A percentile compares a stretch with the other conserved stretches of the same genome.
Conservation (phyloP, 805 yeast genomes). For the Spathaspora arborariae region DNA sequence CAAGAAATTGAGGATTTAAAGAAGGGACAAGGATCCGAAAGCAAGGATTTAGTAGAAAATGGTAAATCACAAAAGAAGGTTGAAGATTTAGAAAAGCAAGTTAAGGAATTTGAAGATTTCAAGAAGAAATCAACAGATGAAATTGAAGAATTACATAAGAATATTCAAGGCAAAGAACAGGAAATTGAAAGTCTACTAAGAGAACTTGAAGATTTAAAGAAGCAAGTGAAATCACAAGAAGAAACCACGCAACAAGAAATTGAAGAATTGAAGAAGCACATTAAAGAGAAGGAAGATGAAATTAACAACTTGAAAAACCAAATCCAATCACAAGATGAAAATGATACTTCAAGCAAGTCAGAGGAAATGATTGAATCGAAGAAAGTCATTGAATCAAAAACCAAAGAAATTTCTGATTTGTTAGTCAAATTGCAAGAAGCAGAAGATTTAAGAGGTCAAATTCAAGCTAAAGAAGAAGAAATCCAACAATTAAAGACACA, state of each 20-base stretch:
- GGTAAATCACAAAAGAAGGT: neutral
- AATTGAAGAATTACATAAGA: neutral
- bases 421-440: no score
- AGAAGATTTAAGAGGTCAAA: slow-evolving; percentile 9
- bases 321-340: slow-evolving; percentile 15
- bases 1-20: slow-evolving; percentile 5
- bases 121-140: neutral
- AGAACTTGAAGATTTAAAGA: slow-evolving; percentile 1
- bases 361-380: no score
- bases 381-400: no score
- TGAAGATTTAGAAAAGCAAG: neutral
- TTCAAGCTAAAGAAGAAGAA: slow-evolving; percentile 15
- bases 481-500: neutral
- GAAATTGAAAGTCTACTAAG: neutral
- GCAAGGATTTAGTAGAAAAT: neutral
- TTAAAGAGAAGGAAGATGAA: slow-evolving; percentile 14
- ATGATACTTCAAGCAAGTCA: no score
- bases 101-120: neutral
- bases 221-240: neutral
- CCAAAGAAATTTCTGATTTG: no score
- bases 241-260: slow-evolving; percentile 4
- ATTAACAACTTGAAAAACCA: slow-evolving; percentile 3
- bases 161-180: neutral
- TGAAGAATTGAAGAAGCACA: slow-evolving; percentile 7
- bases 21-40: neutral